Base-by-base conservation (phyloP, 352 stramenopile species). In the Globisporangium abappressorium region DNA sequence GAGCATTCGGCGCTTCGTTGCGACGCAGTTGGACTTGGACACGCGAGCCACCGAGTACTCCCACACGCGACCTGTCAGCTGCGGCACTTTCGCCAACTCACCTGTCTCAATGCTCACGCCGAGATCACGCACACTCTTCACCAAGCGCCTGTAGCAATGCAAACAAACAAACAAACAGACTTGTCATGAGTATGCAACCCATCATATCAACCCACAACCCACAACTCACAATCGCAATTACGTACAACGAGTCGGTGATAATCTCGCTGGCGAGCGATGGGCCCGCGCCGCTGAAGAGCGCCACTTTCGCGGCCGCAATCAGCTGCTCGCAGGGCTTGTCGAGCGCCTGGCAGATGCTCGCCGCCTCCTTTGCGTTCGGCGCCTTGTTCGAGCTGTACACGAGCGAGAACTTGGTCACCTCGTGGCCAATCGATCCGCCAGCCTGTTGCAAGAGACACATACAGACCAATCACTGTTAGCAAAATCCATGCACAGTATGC, bases 371-470 rank as follows among this genome's bases (percentile, higher is more conserved):
- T 58, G 90, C 73, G 62, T 76, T 80, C 57, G 87, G 83, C 41
- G 78, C 89, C 60, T 92, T 93, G 73, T 78, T 89, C 6, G 46
- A 26, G 24, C 33, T 66, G 61, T 89, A 92, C 70, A 96, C 86
- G 33, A 96, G 78, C 61, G 88, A 94, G 65, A 96, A 93, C 75
- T 96, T 96, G 76, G 88, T 96, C 68, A 94, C 84, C 33, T 91
- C 80, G 30, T 92, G 81, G 30, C 79, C 84, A 51, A 96, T 94
- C 3, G 81, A 77, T 26, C 80, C 83, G 15, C 71, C 72, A 6
- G 88, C 82, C 87, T 95, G 57, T 51, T 20, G 15, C 15, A n/a
- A 14, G 20, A 30, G 55, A 14, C 1, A 6, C 2, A 49, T 22
- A 64, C 8, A 56, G 20, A 55, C 15, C 38, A 59, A 22, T 26